A percentile compares a stretch with the other conserved stretches of the same genome.
Conservation (phyloP, 176 grass and related monocot species). For the Dactylis glomerata region DNA sequence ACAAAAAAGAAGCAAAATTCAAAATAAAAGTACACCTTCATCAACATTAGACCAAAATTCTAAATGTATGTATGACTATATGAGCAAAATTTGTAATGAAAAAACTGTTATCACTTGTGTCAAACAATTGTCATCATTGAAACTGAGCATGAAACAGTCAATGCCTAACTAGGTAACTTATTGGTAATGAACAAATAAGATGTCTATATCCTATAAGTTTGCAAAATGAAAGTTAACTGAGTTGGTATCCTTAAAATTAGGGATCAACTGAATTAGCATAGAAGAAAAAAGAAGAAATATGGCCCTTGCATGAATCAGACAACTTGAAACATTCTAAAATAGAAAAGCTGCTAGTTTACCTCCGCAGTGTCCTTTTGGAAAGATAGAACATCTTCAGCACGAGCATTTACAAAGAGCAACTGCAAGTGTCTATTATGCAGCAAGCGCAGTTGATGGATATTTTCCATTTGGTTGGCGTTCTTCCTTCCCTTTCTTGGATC, state of each 20-base stretch:
- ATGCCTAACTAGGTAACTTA: background rate
- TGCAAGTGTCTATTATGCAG: conserved; percentile 70
- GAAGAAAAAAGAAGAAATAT: background rate
- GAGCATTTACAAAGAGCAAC: conserved; percentile 76
- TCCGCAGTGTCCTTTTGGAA: conserved; percentile 60
- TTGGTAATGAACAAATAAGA: background rate
- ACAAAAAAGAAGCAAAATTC: background rate
- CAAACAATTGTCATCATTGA: conserved; percentile 1
- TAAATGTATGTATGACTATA: background rate
- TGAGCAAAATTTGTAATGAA: background rate
- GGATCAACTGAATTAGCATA: background rate
- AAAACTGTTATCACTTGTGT: background rate
- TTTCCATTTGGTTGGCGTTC: conserved; percentile 62
- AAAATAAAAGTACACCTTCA: background rate
- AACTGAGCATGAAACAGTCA: background rate
- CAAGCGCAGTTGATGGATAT: conserved; percentile 62
- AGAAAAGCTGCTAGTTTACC: conserved; percentile 46
- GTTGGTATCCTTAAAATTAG: background rate
- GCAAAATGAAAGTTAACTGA: background rate
- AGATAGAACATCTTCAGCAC: conserved; percentile 41
- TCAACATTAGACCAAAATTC: background rate
- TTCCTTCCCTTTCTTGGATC: conserved; percentile 70
- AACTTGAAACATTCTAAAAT: conserved; percentile 10
- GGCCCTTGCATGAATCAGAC: background rate
- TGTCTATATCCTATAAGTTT: background rate